A percentile compares a stretch with the other conserved stretches of the same genome.
Evolutionary conservation across 2,329 filamentous ascomycete species (phyloP).

Genomic region (Trichoderma hamatum): DNA sequence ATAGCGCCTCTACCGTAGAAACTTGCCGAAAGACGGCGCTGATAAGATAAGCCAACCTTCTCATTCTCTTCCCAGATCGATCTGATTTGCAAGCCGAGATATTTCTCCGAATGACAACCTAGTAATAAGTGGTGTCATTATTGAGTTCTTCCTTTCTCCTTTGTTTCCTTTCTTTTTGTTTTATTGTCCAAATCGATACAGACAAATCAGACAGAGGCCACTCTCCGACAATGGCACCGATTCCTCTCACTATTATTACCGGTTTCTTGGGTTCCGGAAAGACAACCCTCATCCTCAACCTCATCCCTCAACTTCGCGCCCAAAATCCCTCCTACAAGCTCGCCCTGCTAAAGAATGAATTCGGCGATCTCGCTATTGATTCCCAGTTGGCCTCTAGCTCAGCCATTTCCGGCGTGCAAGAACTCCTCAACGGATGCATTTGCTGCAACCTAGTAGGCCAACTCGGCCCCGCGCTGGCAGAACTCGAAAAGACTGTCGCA

Average conservation of each 20-base stretch:
- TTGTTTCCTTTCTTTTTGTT: neutral
- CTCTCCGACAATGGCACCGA: conserved; percentile 60
- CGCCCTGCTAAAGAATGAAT: conserved; percentile 96
- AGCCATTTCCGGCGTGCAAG: conserved; percentile 85
- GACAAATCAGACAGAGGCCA: neutral
- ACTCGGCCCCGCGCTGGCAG: conserved; percentile 75
- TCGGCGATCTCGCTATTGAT: conserved; percentile 92
- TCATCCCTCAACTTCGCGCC: conserved; percentile 85
- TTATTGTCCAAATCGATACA: neutral
- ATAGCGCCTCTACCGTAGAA: neutral
- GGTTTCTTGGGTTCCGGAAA: conserved; percentile 96
- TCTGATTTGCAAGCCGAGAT: conserved; percentile 14
- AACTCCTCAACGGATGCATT: conserved; percentile 95
- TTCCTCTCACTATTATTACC: conserved; percentile 91
- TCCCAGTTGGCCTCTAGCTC: conserved; percentile 83
- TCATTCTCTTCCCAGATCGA: neutral
- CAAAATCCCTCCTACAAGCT: conserved; percentile 76
- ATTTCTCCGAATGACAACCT: neutral
- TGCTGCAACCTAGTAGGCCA: conserved; percentile 98
- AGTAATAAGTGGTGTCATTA: neutral
- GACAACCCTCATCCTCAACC: conserved; percentile 92
- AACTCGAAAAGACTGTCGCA: conserved; percentile 60
- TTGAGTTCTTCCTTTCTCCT: neutral
- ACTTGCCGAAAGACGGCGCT: neutral
- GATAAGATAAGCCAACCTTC: conserved; percentile 20